Percentiles rank a stretch among this genome's conserved stretches.
phyloP scores from a whole-genome alignment of 495 filamentous ascomycete genomes.

The Penicillium lividum region DNA sequence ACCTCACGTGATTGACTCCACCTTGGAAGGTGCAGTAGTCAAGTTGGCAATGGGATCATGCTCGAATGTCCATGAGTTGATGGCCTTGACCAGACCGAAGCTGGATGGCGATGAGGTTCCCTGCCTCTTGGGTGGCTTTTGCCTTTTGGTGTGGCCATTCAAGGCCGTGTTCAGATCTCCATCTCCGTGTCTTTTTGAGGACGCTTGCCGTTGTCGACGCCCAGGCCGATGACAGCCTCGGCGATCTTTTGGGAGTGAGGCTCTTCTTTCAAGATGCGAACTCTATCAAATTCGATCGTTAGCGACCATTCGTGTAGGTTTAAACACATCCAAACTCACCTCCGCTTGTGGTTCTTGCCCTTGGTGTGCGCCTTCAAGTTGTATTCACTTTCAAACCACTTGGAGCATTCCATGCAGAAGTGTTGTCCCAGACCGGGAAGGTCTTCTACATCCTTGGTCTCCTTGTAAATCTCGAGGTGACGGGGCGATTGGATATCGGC shows the following conservation, averaged over 20 bases:
- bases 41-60: neutral
- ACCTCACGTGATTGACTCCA: constrained; percentile 17
- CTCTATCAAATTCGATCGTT: constrained; percentile 46
- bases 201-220: constrained; percentile 58
- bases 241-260: constrained; percentile 85
- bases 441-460: constrained; percentile 78
- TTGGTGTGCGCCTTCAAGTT: constrained; percentile 74
- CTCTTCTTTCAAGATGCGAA: constrained; percentile 73
- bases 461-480: constrained; percentile 76
- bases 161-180: constrained; percentile 31
- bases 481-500: constrained; percentile 72
- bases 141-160: neutral
- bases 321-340: constrained; percentile 50
- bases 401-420: constrained; percentile 93
- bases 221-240: constrained; percentile 73
- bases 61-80: constrained; percentile 1
- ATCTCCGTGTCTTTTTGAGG: constrained; percentile 34
- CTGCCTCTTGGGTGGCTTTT: constrained; percentile 2
- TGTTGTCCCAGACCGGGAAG: constrained; percentile 78
- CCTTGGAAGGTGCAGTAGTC: constrained; percentile 4
- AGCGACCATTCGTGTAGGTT: neutral
- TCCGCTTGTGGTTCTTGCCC: constrained; percentile 90
- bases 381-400: constrained; percentile 89
- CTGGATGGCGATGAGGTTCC: constrained; percentile 3
- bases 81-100: neutral